phyloP scores from a whole-genome alignment of 2,329 filamentous ascomycete species.

The Seiridium unicorne region DNA sequence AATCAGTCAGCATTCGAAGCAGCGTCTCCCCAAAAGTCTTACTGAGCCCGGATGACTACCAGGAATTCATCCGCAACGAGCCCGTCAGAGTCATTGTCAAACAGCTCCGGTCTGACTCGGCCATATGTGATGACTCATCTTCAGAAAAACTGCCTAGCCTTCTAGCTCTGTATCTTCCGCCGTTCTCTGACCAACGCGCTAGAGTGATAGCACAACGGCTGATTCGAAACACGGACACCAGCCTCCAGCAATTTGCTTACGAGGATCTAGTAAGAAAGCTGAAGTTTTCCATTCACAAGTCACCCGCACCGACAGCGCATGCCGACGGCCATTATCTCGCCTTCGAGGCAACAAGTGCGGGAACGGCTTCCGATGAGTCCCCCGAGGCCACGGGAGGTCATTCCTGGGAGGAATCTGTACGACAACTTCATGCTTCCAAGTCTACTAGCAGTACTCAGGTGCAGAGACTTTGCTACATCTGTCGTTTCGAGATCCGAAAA shows the following conservation, averaged over 20 bases:
- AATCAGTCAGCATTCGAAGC: background rate
- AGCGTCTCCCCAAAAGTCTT: background rate
- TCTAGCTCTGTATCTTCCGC: background rate
- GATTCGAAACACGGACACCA: background rate
- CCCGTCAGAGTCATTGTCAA: background rate
- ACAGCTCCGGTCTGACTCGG: background rate
- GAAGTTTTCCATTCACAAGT: background rate
- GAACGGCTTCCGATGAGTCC: background rate
- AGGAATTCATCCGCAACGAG: background rate
- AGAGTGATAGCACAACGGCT: background rate
- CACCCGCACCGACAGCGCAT: background rate
- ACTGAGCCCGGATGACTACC: background rate
- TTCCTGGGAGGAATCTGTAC: background rate
- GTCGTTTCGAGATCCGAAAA: constrained; percentile 22
- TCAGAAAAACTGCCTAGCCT: background rate
- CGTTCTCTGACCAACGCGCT: background rate
- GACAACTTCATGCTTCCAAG: background rate
- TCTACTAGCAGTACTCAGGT: background rate
- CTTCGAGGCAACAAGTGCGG: background rate
- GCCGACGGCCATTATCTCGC: background rate
- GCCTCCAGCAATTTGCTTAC: background rate
- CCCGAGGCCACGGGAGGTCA: background rate
- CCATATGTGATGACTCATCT: background rate
- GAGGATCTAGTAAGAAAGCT: background rate
- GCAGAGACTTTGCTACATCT: constrained; percentile 29